Base-by-base conservation (phyloP, 176 grass and related monocot genomes). In the Raddia distichophylla region DNA sequence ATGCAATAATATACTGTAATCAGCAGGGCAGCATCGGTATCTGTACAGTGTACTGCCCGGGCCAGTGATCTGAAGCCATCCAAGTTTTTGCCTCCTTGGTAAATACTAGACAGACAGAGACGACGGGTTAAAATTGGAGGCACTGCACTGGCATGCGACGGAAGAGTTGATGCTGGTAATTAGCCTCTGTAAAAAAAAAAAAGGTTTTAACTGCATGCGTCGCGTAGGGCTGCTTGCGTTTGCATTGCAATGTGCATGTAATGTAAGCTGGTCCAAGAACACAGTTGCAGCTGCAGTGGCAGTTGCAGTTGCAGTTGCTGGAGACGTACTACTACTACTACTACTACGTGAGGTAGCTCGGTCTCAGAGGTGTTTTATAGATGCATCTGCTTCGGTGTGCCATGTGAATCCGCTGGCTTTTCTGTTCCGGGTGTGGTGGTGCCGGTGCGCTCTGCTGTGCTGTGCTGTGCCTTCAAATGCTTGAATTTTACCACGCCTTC, bases 321-420 rank as follows among this genome's bases (percentile, higher is more conserved):
- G 3, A 2, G 22, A 59, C 40, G 20, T 63, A 40, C 37, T 63
- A 27, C 27, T 27, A 27, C 27, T 27, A 27, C 27, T 27, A 27
- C 27, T 63, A 40, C 37, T 49, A 49, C 42, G 13, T 10, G 49
- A 5, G 8, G 6, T 32, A 51, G 46, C n/a, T 76, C 74, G 12
- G 72, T 59, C 35, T 45, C 42, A 48, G 22, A 20, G 10, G 74
- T 27, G 27, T 27, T 27, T 0, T 27, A 7, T 67, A 48, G 37
- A 40, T 40, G 37, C 62, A 7, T 17, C 48, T 54, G 74, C 18
- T 58, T 59, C 14, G 52, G 60, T 45, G 81, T 66, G 81, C 81
- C 60, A 75, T 42, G 81, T 83, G 71, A 83, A 18, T 33, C 13
- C 61, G 19, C 67, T 33, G 20, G 33, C 51, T 14, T 52, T 65